These are phyloP conservation scores for Curvularia eragrostidis DNA, from an alignment of 2,329 filamentous ascomycete genomes.

Conservation along the genomic window DNA sequence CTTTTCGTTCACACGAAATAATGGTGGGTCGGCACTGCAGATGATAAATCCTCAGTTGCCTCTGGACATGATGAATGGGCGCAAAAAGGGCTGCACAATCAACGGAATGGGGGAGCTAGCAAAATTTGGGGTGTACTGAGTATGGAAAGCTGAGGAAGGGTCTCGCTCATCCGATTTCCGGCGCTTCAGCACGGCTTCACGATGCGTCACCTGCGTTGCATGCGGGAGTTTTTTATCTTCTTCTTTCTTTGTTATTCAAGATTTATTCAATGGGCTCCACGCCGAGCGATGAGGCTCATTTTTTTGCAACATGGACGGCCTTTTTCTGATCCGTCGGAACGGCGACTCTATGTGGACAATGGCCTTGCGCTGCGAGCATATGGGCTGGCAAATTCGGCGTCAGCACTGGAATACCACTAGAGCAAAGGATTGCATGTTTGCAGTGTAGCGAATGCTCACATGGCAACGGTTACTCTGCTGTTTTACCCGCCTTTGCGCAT, in stretches of 20 bases:
- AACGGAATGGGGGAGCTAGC: slow-evolving; percentile 36
- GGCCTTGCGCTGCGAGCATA: slow-evolving; percentile 16
- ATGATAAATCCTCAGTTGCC: slow-evolving; percentile 43
- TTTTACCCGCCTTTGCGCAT: slow-evolving; percentile 31
- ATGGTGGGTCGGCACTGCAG: slow-evolving; percentile 41
- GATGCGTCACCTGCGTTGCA: slow-evolving; percentile 43
- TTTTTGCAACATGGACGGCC: slow-evolving; percentile 10
- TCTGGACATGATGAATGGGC: slow-evolving; percentile 38
- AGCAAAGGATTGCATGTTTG: slow-evolving; percentile 19
- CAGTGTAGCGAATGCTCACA: slow-evolving; percentile 22
- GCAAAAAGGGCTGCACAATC: slow-evolving; percentile 38
- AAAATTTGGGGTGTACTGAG: slow-evolving; percentile 41
- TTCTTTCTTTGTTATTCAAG: slow-evolving; percentile 34
- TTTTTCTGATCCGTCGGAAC: slow-evolving; percentile 1
- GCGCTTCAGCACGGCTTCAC: slow-evolving; percentile 35
- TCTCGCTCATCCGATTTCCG: slow-evolving; percentile 30
- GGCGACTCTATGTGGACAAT: slow-evolving; percentile 3
- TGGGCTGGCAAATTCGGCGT: slow-evolving; percentile 20
- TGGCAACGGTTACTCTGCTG: slow-evolving; percentile 31
- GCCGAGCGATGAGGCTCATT: slow-evolving; percentile 25
- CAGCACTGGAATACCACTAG: slow-evolving; percentile 32
- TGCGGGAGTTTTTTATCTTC: slow-evolving; percentile 47
- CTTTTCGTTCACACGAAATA: slow-evolving; percentile 36
- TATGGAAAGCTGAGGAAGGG: slow-evolving; percentile 39
- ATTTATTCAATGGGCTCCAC: slow-evolving; percentile 35